Base-by-base conservation (phyloP, 2,329 filamentous ascomycete genomes). In the Alternaria sp. region DNA sequence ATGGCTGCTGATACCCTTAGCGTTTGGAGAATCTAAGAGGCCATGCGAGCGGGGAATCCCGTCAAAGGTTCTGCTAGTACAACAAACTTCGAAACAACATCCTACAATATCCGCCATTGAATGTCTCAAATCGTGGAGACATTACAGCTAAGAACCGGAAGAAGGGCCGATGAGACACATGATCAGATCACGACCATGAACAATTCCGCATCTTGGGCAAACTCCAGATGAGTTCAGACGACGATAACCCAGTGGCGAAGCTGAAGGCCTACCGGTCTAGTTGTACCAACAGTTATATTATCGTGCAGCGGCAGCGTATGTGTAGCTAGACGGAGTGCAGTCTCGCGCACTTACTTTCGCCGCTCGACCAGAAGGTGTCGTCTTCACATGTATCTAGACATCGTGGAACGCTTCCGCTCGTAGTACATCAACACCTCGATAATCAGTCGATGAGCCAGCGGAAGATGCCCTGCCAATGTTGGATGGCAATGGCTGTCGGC, bases 401-500 rank as follows among this genome's bases (percentile, higher is more conserved):
- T 49, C 4, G 25, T 54, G 57, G 60, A 62, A 59, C 17, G 13
- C 26, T 50, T 62, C 56, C 56, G 60, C 56, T 50, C 21, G 3
- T n/a, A 9, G 17, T 32, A 47, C 30, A 59, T 21, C 23, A 25
- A 50, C 45, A 46, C 17, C 19, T 59, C 23, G 21, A 23, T 25
- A 49, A 21, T 12, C n/a, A 28, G 5, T 12, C 8, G 19, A 26
- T 32, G 30, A 25, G 45, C 15, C 46, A 59, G 40, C 59, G 46
- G 54, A 62, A 52, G 26, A 51, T 47, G 54, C 23, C 54, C 47
- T 53, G 49, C 49, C 51, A 40, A 56, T 43, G 19, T 26, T 46
- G 8, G 23, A 49, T 60, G 57, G 56, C 56, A 62, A 15, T 49
- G 51, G 17, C 26, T 19, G 40, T 47, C 60, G 57, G 60, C 50